These are phyloP conservation scores for Cordyceps fumosorosea DNA, from an alignment of 2,329 filamentous ascomycete genomes.

Conservation along the genomic window DNA sequence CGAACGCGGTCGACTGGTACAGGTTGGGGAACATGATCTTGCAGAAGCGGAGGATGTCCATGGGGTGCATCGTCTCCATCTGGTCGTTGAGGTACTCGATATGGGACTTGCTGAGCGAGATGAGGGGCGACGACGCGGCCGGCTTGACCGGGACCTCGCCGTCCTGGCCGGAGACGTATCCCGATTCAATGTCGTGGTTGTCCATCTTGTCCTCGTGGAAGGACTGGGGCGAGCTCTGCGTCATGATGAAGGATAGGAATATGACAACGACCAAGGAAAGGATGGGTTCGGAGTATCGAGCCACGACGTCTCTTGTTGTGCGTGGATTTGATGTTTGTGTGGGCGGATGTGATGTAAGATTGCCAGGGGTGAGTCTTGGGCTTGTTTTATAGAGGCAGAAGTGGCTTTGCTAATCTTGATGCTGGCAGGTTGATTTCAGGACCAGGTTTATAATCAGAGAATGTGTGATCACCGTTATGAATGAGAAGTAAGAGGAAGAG, in stretches of 20 bases:
- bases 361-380: background rate
- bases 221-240: slow-evolving; percentile 33
- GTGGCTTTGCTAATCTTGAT: background rate
- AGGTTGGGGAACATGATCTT: slow-evolving; percentile 84
- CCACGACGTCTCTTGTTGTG: slow-evolving; percentile 3
- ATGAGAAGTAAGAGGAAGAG: background rate
- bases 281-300: slow-evolving; percentile 16
- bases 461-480: background rate
- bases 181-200: slow-evolving; percentile 61
- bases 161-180: slow-evolving; percentile 61
- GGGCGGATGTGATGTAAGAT: background rate
- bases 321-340: background rate
- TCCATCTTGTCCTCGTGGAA: slow-evolving; percentile 36
- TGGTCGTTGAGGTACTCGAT: slow-evolving; percentile 86
- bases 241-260: slow-evolving; percentile 31
- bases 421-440: background rate
- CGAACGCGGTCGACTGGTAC: slow-evolving; percentile 80
- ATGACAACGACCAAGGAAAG: slow-evolving; percentile 11
- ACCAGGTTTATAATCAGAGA: slow-evolving; percentile 1
- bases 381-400: background rate
- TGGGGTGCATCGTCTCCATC: slow-evolving; percentile 77
- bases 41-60: slow-evolving; percentile 90
- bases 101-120: slow-evolving; percentile 83
- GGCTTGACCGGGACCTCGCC: slow-evolving; percentile 30
- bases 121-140: slow-evolving; percentile 52